These are phyloP conservation scores for Cryptococcus depauperatus DNA, from an alignment of 1,284 basidiomycete species.

Conservation along the genomic window DNA sequence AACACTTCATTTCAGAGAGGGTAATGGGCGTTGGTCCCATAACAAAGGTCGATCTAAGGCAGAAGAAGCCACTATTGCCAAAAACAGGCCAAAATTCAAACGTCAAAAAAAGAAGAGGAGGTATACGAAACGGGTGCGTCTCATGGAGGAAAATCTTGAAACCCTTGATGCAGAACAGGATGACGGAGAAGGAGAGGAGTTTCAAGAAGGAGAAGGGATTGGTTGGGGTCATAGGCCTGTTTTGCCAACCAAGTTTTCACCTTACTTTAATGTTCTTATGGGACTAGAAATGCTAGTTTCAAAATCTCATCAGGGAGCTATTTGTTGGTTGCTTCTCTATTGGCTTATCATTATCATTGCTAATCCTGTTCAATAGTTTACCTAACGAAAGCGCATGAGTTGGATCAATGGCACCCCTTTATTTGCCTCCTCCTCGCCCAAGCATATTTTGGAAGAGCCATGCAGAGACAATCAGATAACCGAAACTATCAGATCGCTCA, in stretches of 20 bases:
- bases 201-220: constrained; percentile 1
- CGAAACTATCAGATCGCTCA: constrained; percentile 70
- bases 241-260: constrained; percentile 62
- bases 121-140: too few species aligned
- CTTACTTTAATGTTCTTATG: constrained; percentile 69
- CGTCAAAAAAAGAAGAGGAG: constrained; percentile 4
- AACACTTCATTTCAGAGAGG: constrained; percentile 39
- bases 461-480: constrained; percentile 91
- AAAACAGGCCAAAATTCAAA: constrained; percentile 9
- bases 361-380: constrained; percentile 57
- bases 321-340: constrained; percentile 58
- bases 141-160: constrained; percentile 16
- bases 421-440: constrained; percentile 74
- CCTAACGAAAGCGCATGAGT: constrained; percentile 75
- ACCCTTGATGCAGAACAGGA: constrained; percentile 3
- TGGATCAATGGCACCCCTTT: constrained; percentile 73
- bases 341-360: not conserved
- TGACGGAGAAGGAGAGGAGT: constrained; percentile 15
- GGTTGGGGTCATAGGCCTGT: constrained; percentile 15
- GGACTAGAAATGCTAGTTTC: constrained; percentile 76
- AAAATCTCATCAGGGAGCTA: constrained; percentile 79
- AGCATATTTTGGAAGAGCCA: constrained; percentile 76
- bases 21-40: constrained; percentile 10
- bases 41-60: constrained; percentile 28
- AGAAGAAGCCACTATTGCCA: constrained; percentile 8